Evolutionary conservation across 768 basidiomycete genomes (phyloP).

Genomic region (Tricholoma bakamatsutake): DNA sequence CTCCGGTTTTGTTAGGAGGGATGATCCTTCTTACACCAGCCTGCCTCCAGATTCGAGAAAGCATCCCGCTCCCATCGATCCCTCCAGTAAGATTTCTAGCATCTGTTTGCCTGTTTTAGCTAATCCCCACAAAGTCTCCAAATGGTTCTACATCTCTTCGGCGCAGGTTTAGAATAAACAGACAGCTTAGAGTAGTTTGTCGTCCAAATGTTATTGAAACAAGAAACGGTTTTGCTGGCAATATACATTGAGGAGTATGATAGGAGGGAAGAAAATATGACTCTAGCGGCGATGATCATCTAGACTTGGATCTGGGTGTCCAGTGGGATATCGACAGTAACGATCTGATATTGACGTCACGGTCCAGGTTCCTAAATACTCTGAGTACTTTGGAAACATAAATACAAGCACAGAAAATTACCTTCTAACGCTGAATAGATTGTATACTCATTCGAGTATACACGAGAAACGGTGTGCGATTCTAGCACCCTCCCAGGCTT

Average conservation of each 20-base stretch:
- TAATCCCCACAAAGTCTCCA: constrained; percentile 51
- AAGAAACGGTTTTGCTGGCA: not conserved
- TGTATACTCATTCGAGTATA: constrained; percentile 73
- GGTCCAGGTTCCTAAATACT: constrained; percentile 75
- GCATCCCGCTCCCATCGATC: constrained; percentile 85
- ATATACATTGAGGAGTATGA: constrained; percentile 12
- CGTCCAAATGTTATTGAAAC: not conserved
- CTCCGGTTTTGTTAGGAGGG: constrained; percentile 56
- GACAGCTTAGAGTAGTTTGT: not conserved
- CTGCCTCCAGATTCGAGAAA: constrained; percentile 77
- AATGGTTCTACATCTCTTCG: constrained; percentile 94
- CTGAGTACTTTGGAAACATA: not conserved
- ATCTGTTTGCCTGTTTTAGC: constrained; percentile 1
- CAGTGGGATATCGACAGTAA: constrained; percentile 84
- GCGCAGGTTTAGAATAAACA: constrained; percentile 55
- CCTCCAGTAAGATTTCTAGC: constrained; percentile 58
- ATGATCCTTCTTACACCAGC: constrained; percentile 56
- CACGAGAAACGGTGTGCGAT: constrained; percentile 83
- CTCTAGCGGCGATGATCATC: constrained; percentile 28
- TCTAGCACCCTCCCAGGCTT: constrained; percentile 78
- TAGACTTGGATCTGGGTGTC: constrained; percentile 43
- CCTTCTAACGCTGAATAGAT: constrained; percentile 92
- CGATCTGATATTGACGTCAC: constrained; percentile 88
- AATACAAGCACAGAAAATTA: constrained; percentile 22
- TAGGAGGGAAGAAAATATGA: constrained; percentile 8